These are phyloP conservation scores for Nemania bipapillata DNA, from an alignment of 2,329 filamentous ascomycete genomes.

Conservation along the genomic window DNA sequence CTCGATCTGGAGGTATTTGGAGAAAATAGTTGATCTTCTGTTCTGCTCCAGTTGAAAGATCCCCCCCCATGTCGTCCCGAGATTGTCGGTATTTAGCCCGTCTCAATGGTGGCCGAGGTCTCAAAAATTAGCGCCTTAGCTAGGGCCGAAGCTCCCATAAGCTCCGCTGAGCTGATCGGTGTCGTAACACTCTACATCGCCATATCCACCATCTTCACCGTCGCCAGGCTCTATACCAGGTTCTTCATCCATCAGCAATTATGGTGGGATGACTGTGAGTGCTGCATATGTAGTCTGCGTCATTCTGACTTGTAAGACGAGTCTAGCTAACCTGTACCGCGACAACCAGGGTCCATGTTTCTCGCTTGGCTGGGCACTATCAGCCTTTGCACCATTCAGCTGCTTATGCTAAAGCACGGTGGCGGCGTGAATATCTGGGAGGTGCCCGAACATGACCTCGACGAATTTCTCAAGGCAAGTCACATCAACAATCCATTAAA, in stretches of 20 bases:
- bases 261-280: slow-evolving; percentile 48
- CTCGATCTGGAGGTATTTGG: background rate
- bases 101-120: slow-evolving; percentile 22
- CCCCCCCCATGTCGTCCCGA: background rate
- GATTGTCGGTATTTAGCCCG: background rate
- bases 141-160: slow-evolving; percentile 35
- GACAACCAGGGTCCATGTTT: slow-evolving; percentile 38
- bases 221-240: slow-evolving; percentile 39
- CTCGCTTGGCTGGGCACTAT: slow-evolving; percentile 41
- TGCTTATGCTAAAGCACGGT: slow-evolving; percentile 40
- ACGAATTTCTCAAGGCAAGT: slow-evolving; percentile 31
- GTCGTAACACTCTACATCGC: slow-evolving; percentile 45
- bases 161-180: slow-evolving; percentile 31
- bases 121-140: slow-evolving; percentile 33
- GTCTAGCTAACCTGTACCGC: background rate
- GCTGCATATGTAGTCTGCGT: no score
- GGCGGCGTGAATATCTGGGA: slow-evolving; percentile 42
- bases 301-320: background rate
- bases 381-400: slow-evolving; percentile 32
- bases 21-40: background rate
- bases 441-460: slow-evolving; percentile 32
- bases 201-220: slow-evolving; percentile 43
- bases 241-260: slow-evolving; percentile 42
- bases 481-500: background rate
- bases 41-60: no score